phyloP scores from a whole-genome alignment of 495 filamentous ascomycete genomes.

The Sporormia fimetaria region DNA sequence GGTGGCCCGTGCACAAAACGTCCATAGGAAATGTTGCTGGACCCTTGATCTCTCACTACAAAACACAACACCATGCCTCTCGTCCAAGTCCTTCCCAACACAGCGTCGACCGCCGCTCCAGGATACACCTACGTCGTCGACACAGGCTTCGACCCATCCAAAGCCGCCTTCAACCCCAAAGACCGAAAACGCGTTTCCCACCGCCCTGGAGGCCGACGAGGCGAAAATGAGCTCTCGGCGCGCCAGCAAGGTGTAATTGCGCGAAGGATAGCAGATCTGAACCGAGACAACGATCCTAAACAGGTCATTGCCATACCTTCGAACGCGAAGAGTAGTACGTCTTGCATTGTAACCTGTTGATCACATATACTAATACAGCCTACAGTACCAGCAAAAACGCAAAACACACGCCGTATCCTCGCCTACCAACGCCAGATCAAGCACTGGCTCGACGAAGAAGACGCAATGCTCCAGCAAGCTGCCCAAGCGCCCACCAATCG shows the following conservation, averaged over 20 bases:
- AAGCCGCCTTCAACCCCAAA: conserved; percentile 46
- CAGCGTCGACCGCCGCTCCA: conserved; percentile 54
- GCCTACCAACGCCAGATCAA: conserved; percentile 18
- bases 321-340: conserved; percentile 10
- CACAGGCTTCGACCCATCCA: conserved; percentile 49
- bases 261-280: conserved; percentile 67
- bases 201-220: conserved; percentile 36
- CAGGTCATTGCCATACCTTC: conserved; percentile 56
- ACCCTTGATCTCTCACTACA: conserved; percentile 4
- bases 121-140: conserved; percentile 86
- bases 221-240: conserved; percentile 52
- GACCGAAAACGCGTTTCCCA: conserved; percentile 55
- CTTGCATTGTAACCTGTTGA: not conserved
- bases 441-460: conserved; percentile 25
- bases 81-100: conserved; percentile 64
- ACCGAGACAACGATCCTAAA: conserved; percentile 65
- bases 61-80: conserved; percentile 38
- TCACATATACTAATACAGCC: conserved; percentile 1
- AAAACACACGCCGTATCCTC: conserved; percentile 18
- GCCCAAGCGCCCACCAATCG: conserved; percentile 2
- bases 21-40: too few relatives aligned
- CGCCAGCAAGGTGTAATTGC: conserved; percentile 66
- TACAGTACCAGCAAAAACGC: conserved; percentile 15
- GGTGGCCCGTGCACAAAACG: too few relatives aligned
- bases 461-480: conserved; percentile 12